These are phyloP conservation scores for Spiraea crenata DNA, from an alignment of 331 rosid species.

Conservation along the genomic window DNA sequence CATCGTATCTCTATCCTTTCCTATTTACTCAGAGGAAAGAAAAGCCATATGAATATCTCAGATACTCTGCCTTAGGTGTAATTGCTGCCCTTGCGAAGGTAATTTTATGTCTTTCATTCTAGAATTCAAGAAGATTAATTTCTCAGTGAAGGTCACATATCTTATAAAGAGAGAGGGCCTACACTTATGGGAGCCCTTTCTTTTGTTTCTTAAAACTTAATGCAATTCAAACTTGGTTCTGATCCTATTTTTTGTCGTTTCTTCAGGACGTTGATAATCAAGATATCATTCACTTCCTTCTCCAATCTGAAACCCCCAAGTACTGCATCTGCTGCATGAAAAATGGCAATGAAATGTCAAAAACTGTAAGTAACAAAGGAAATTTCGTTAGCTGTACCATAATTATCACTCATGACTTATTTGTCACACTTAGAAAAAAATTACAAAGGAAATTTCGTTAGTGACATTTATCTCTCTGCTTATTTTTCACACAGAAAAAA, in stretches of 20 bases:
- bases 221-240: neutral
- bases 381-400: neutral
- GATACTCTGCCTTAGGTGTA: slow-evolving; percentile 39
- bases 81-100: slow-evolving; percentile 46
- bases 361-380: slow-evolving; percentile 28
- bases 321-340: slow-evolving; percentile 37
- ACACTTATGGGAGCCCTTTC: too few relatives aligned
- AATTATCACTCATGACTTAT: neutral
- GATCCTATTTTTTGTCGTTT: neutral
- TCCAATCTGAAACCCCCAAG: slow-evolving; percentile 19
- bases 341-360: slow-evolving; percentile 29
- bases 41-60: slow-evolving; percentile 32
- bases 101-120: neutral
- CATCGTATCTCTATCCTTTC: slow-evolving; percentile 39
- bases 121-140: too few relatives aligned
- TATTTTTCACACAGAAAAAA: too few relatives aligned
- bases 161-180: too few relatives aligned
- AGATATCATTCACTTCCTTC: slow-evolving; percentile 25
- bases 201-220: neutral
- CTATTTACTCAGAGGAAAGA: slow-evolving; percentile 22
- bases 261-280: slow-evolving; percentile 21
- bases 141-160: too few relatives aligned
- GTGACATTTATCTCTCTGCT: too few relatives aligned
- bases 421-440: too few relatives aligned
- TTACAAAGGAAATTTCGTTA: too few relatives aligned